Evolutionary conservation across 2,329 filamentous ascomycete species (phyloP).

Genomic region (Phoma herbarum): DNA sequence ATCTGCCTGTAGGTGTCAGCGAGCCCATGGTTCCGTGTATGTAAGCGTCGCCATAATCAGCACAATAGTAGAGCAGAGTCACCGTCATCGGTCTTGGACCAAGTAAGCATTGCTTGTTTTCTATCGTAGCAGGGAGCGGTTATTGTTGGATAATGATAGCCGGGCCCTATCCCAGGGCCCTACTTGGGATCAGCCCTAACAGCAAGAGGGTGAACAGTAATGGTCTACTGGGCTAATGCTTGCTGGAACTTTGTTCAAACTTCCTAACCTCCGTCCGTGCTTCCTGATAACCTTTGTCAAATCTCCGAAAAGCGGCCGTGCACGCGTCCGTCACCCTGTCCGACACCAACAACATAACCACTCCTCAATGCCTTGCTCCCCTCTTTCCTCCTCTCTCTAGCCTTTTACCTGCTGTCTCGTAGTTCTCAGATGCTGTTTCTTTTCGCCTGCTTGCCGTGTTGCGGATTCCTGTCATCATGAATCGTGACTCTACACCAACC

Average conservation of each 20-base stretch:
- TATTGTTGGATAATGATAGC: no score
- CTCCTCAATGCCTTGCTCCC: not conserved
- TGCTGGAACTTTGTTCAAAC: constrained; percentile 15
- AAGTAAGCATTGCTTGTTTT: no score
- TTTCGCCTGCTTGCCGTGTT: constrained; percentile 6
- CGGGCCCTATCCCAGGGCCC: no score
- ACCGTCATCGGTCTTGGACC: no score
- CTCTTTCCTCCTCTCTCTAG: not conserved
- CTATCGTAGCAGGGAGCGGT: no score
- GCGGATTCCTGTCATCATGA: constrained; percentile 3
- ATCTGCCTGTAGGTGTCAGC: no score
- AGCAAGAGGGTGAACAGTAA: not conserved
- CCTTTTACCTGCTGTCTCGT: not conserved
- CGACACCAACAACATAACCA: not conserved
- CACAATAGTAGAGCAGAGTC: no score
- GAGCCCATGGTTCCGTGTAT: no score
- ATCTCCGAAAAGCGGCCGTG: constrained; percentile 10
- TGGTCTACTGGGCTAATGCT: constrained; percentile 14
- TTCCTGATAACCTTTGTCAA: constrained; percentile 12
- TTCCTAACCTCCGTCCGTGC: constrained; percentile 14
- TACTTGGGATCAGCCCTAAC: not conserved
- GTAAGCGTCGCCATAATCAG: no score
- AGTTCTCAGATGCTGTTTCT: not conserved
- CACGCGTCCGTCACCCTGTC: constrained; percentile 1
- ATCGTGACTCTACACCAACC: constrained; percentile 1